phyloP scores from a whole-genome alignment of 2,329 filamentous ascomycete species.

The Aspergillus costaricaensis region DNA sequence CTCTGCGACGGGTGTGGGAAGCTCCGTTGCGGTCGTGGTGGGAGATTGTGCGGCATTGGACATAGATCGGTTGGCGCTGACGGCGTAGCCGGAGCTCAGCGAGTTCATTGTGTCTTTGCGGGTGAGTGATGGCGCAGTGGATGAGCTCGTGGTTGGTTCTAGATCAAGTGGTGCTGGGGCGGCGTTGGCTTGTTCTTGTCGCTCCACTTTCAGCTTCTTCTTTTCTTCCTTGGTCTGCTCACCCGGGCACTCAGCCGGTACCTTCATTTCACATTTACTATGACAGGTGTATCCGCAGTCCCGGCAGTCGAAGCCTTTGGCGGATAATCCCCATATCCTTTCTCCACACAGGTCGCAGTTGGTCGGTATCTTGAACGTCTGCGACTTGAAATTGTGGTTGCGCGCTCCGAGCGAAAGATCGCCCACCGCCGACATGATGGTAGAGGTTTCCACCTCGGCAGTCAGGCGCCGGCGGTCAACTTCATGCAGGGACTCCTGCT shows the following conservation, averaged over 20 bases:
- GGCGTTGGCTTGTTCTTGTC: conserved; percentile 75
- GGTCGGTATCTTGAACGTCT: conserved; percentile 98
- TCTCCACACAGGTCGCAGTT: conserved; percentile 97
- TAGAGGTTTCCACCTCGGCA: conserved; percentile 89
- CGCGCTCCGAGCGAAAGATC: conserved; percentile 90
- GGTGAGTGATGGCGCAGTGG: conserved; percentile 68
- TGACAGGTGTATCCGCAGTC: conserved; percentile 98
- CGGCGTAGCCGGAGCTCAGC: conserved; percentile 82
- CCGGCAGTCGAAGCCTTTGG: conserved; percentile 93
- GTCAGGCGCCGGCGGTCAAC: conserved; percentile 81
- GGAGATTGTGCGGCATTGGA: conserved; percentile 61
- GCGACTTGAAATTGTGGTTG: conserved; percentile 97
- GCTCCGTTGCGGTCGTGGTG: conserved; percentile 50
- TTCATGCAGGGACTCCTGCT: conserved; percentile 84
- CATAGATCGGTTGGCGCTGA: conserved; percentile 74
- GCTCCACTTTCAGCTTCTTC: conserved; percentile 86
- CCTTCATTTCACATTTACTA: conserved; percentile 99
- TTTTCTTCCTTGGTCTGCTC: conserved; percentile 92
- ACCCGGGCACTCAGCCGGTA: conserved; percentile 91
- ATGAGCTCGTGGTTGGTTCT: conserved; percentile 37
- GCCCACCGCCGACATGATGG: conserved; percentile 86
- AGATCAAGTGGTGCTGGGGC: conserved; percentile 39
- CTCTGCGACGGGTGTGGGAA: conserved; percentile 25
- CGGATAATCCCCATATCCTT: conserved; percentile 93
- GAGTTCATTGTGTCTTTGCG: conserved; percentile 89